These are phyloP conservation scores for Nemania sp. DNA, from an alignment of 2,329 filamentous ascomycete genomes.

Conservation along the genomic window DNA sequence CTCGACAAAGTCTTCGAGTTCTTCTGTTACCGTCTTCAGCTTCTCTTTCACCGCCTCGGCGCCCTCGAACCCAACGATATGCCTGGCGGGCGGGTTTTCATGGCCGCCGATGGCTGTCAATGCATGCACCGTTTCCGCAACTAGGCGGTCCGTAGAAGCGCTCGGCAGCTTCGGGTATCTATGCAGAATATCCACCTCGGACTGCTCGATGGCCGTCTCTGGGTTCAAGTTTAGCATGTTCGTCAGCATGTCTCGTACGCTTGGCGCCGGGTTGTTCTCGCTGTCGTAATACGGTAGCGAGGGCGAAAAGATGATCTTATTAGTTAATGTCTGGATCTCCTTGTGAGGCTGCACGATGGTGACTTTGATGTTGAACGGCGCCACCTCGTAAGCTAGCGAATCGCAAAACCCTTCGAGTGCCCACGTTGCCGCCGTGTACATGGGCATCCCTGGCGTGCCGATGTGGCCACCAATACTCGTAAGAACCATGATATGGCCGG, in stretches of 20 bases:
- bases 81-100: constrained; percentile 92
- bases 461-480: constrained; percentile 93
- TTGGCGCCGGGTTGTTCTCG: constrained; percentile 79
- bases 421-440: constrained; percentile 94
- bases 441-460: constrained; percentile 88
- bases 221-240: constrained; percentile 83
- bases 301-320: constrained; percentile 86
- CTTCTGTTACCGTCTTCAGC: constrained; percentile 94
- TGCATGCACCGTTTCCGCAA: constrained; percentile 90
- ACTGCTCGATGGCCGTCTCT: constrained; percentile 64
- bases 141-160: constrained; percentile 76
- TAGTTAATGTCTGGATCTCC: constrained; percentile 88
- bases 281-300: constrained; percentile 74
- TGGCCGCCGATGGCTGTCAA: constrained; percentile 93
- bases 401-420: constrained; percentile 96
- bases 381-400: constrained; percentile 93
- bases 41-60: constrained; percentile 93
- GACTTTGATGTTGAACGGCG: constrained; percentile 96
- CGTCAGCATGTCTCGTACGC: constrained; percentile 84
- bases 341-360: constrained; percentile 96
- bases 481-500: constrained; percentile 89
- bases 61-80: constrained; percentile 93
- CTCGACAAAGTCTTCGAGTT: constrained; percentile 95
- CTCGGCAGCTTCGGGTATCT: constrained; percentile 80
- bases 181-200: constrained; percentile 64